These are phyloP conservation scores for Capsicum rhomboideum DNA, from an alignment of 257 asterid species.

Conservation along the genomic window DNA sequence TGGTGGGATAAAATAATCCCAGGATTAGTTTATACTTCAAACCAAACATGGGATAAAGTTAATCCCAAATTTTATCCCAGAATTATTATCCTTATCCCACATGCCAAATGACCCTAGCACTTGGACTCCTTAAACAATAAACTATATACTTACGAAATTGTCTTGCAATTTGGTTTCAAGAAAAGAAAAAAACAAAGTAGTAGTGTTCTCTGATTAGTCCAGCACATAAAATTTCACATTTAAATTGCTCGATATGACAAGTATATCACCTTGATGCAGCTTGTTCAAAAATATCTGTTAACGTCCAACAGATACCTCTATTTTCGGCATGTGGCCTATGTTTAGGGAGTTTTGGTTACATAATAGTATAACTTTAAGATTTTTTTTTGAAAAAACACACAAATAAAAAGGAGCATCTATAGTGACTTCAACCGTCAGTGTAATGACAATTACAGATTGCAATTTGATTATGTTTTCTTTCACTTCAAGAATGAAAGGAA, in stretches of 20 bases:
- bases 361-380: background rate
- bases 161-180: background rate
- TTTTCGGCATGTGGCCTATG: background rate
- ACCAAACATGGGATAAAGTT: too few species aligned
- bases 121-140: background rate
- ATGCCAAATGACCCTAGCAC: too few species aligned
- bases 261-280: background rate
- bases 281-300: background rate
- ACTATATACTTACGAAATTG: background rate
- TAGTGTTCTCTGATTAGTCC: background rate
- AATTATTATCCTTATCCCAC: too few species aligned
- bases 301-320: background rate
- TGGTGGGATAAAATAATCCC: too few species aligned
- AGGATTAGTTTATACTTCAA: too few species aligned
- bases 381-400: background rate
- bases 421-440: background rate
- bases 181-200: background rate
- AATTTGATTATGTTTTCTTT: background rate
- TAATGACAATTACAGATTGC: background rate
- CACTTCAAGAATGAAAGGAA: background rate
- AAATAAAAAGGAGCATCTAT: background rate
- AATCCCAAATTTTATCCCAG: too few species aligned
- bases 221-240: background rate
- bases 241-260: background rate
- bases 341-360: background rate